Conservation (phyloP, 2,329 filamentous ascomycete genomes). For the Monosporascus sp. region DNA sequence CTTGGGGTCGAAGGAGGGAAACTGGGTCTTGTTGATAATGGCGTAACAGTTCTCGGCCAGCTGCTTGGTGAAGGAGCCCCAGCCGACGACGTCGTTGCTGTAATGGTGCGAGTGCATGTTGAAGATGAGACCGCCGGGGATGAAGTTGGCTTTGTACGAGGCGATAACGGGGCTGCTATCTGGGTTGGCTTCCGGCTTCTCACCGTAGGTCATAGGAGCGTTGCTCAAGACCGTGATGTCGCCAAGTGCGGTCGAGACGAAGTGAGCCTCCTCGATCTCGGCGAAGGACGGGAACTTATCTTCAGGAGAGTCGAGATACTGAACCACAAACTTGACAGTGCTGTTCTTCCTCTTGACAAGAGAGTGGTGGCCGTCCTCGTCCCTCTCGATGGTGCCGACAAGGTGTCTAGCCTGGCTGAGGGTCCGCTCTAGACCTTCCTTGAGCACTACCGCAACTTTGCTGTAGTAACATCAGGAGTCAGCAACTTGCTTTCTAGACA, state of each 20-base stretch:
- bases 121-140: slow-evolving; percentile 36
- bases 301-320: slow-evolving; percentile 31
- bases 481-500: too few species aligned
- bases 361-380: slow-evolving; percentile 29
- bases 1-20: slow-evolving; percentile 31
- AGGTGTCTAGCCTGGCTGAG: slow-evolving; percentile 34
- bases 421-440: slow-evolving; percentile 30
- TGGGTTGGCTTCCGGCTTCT: slow-evolving; percentile 33
- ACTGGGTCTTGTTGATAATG: slow-evolving; percentile 17
- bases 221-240: slow-evolving; percentile 30
- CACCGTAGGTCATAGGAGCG: slow-evolving; percentile 33
- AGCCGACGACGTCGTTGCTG: slow-evolving; percentile 37
- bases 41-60: slow-evolving; percentile 39
- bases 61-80: slow-evolving; percentile 32
- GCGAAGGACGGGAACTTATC: slow-evolving; percentile 32
- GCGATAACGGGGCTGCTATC: slow-evolving; percentile 28
- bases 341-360: slow-evolving; percentile 31
- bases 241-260: slow-evolving; percentile 26
- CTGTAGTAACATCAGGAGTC: too few species aligned
- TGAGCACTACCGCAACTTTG: slow-evolving; percentile 21
- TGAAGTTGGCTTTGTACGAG: slow-evolving; percentile 37
- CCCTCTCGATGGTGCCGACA: slow-evolving; percentile 34
- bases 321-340: slow-evolving; percentile 31
- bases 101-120: slow-evolving; percentile 40
- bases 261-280: slow-evolving; percentile 33